Conservation (phyloP, 352 stramenopile genomes). For the Globisporangium spiculum region DNA sequence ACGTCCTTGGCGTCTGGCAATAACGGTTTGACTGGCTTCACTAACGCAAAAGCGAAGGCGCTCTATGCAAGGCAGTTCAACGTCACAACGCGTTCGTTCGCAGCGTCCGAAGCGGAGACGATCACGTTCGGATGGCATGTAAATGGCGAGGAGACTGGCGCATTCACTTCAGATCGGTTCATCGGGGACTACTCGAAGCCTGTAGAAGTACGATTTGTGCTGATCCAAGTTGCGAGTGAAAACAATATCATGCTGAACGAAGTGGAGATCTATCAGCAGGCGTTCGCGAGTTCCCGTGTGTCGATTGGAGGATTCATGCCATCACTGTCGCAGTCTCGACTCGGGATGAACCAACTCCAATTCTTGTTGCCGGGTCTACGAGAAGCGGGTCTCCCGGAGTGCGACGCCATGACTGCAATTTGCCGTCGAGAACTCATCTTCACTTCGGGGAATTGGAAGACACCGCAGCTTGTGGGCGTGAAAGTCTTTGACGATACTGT, state of each 20-base stretch:
- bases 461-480: constrained; percentile 34
- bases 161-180: constrained; percentile 39
- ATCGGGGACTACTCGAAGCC: constrained; percentile 29
- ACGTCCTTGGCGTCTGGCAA: constrained; percentile 29
- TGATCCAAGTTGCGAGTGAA: constrained; percentile 53
- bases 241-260: constrained; percentile 62
- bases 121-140: constrained; percentile 58
- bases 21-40: constrained; percentile 35
- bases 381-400: constrained; percentile 24
- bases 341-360: constrained; percentile 46
- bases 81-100: constrained; percentile 41
- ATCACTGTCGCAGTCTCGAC: constrained; percentile 27
- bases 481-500: constrained; percentile 48
- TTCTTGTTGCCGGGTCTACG: constrained; percentile 24
- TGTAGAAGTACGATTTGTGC: constrained; percentile 39
- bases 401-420: constrained; percentile 32
- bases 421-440: constrained; percentile 63
- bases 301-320: constrained; percentile 55
- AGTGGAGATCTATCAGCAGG: constrained; percentile 61
- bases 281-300: constrained; percentile 47
- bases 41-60: constrained; percentile 21
- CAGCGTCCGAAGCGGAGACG: constrained; percentile 33
- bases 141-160: constrained; percentile 35
- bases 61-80: constrained; percentile 35
- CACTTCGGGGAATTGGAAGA: constrained; percentile 52